Evolutionary conservation across 176 grass and related monocot genomes (phyloP), one percentile per base, ranked within the genome.

Genomic region (Elymus sibiricus): DNA sequence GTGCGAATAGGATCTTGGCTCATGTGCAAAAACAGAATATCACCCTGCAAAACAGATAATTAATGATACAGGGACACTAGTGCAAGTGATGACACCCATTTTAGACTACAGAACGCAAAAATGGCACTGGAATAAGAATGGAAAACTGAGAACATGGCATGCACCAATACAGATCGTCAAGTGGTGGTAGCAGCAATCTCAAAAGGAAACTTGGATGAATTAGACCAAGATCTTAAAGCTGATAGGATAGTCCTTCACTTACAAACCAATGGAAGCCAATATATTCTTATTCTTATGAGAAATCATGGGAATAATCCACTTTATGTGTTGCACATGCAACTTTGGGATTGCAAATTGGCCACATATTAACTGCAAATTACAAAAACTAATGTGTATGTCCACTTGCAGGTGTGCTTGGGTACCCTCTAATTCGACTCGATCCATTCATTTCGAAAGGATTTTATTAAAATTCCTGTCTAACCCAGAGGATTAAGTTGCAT

Each of bases 21-120:
- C 92, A 89, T 92, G 73, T 91, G 87, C 74, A 94, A 79, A 72
- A 94, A 94, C 9, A 94, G 72, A 55, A 94, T 94, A 83, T 94
- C 92, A 83, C 89, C 92, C 92, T 94, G 87, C 37, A 89, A 87
- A 82, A 29, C 12, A 47, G 21, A 86, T 51, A 83, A 79, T 56
- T n/a, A 79, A 25, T 59, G 26, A 90, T 44, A 83, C 22, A 58
- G 13, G 42, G 11, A 64, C 47, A 83, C 21, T 7, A 11, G 17
- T 70, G 12, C 14, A 25, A 78, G 38, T 71, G 17, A 31, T n/a
- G 13, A 28, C 38, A 5, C 19, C 39, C 24, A 14, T 19, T 69
- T 51, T 31, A 51, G 72, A 8, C 26, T 76, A 63, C 77, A 42
- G 10, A 27, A 5, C 37, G 37, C 4, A 73, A 27, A 69, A 73